phyloP scores from a whole-genome alignment of 129 eudicot genomes.

The carrot (Daucus carota) region DH1_v3.0 NC_030382.2:50012001-50012500 shows the following conservation, averaged over 20 bases:
- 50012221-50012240: not conserved
- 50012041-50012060: too few relatives aligned
- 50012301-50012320: not conserved
- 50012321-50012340: not conserved
- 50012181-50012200: slow-evolving; percentile 4
- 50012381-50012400: too few relatives aligned
- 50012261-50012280: not conserved
- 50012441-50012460: too few relatives aligned
- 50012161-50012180: not conserved
- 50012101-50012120: not conserved
- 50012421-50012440: too few relatives aligned
- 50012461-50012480: too few relatives aligned
- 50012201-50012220: not conserved
- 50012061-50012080: too few relatives aligned
- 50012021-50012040: too few relatives aligned
- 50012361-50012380: too few relatives aligned
- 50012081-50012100: slow-evolving; percentile 39
- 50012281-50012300: not conserved
- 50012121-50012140: not conserved
- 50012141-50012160: not conserved
- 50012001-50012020: too few relatives aligned
- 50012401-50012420: too few relatives aligned
- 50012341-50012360: not conserved
- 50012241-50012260: not conserved
- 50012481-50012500: too few relatives aligned